These are phyloP conservation scores for Corniculantispora saksenae DNA, from an alignment of 2,329 filamentous ascomycete species.

Conservation along the genomic window DNA sequence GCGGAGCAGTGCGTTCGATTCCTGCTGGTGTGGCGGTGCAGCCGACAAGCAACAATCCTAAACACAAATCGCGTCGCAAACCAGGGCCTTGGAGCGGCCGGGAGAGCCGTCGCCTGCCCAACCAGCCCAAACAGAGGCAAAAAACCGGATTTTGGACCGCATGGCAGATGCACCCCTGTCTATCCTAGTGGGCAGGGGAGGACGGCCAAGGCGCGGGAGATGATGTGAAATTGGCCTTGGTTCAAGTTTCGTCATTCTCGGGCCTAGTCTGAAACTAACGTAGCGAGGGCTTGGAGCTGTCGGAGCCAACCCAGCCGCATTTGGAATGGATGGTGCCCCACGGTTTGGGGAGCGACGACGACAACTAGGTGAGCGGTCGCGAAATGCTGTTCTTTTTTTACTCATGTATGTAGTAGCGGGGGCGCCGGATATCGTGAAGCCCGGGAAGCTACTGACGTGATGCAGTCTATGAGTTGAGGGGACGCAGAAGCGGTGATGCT, in stretches of 20 bases:
- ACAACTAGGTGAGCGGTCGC: not conserved
- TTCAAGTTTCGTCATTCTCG: slow-evolving; percentile 21
- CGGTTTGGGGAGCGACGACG: not conserved
- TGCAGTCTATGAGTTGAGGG: not conserved
- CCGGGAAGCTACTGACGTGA: not conserved
- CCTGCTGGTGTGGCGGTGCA: slow-evolving; percentile 11
- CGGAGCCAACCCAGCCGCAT: slow-evolving; percentile 22
- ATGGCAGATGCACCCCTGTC: slow-evolving; percentile 11
- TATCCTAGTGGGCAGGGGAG: not conserved
- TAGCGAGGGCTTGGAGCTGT: slow-evolving; percentile 17
- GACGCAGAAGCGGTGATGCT: not conserved
- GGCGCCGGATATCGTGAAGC: not conserved
- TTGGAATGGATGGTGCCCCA: slow-evolving; percentile 21
- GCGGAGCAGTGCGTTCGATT: not conserved
- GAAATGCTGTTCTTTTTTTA: not conserved
- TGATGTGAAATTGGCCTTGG: slow-evolving; percentile 16
- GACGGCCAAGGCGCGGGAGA: slow-evolving; percentile 14
- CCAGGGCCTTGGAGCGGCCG: not conserved
- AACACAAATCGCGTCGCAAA: not conserved
- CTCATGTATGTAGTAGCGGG: not conserved
- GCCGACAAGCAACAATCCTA: not conserved
- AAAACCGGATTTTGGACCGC: slow-evolving; percentile 10
- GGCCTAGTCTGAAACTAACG: slow-evolving; percentile 20
- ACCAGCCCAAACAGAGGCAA: not conserved
- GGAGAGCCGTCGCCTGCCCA: slow-evolving; percentile 10